phyloP scores from a whole-genome alignment of 2,329 filamentous ascomycete species.

The Coniochaeta sp. region DNA sequence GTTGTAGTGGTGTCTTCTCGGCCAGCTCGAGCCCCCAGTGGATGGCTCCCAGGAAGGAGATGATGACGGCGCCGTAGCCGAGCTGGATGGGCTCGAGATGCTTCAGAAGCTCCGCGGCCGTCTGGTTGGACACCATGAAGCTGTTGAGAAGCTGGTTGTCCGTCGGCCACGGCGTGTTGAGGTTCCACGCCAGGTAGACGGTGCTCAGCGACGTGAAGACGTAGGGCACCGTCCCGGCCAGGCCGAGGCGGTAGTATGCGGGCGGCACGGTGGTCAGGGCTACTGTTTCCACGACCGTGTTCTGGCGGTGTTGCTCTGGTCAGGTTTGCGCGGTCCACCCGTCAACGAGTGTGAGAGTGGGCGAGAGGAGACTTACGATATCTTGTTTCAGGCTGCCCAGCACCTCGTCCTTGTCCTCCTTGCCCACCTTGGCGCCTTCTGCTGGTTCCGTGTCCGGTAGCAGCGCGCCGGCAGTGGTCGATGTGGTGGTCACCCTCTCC shows the following conservation, averaged over 20 bases:
- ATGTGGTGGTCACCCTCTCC: conserved; percentile 47
- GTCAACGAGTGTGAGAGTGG: not conserved
- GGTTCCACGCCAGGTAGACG: conserved; percentile 73
- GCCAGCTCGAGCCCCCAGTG: conserved; percentile 91
- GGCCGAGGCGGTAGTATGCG: conserved; percentile 60
- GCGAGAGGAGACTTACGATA: conserved; percentile 37
- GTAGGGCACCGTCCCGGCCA: conserved; percentile 79
- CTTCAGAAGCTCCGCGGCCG: conserved; percentile 64
- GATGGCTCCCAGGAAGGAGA: conserved; percentile 88
- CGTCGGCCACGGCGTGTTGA: conserved; percentile 58
- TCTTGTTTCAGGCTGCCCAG: conserved; percentile 33
- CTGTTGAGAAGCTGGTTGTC: conserved; percentile 58
- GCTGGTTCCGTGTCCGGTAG: conserved; percentile 40
- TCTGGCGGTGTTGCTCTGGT: conserved; percentile 29
- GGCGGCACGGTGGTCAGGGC: conserved; percentile 56
- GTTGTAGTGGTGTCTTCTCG: conserved; percentile 49
- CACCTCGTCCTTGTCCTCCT: conserved; percentile 18
- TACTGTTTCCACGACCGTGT: conserved; percentile 63
- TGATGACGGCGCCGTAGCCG: conserved; percentile 85
- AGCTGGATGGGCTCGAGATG: conserved; percentile 81
- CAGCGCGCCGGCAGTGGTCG: conserved; percentile 42
- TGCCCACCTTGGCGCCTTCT: conserved; percentile 6
- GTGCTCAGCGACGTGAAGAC: conserved; percentile 77
- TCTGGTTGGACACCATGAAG: conserved; percentile 60
- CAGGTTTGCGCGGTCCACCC: too few relatives aligned